These are phyloP conservation scores for Pleodorina starrii DNA, from an alignment of 139 green algal species.

Conservation along the genomic window DNA sequence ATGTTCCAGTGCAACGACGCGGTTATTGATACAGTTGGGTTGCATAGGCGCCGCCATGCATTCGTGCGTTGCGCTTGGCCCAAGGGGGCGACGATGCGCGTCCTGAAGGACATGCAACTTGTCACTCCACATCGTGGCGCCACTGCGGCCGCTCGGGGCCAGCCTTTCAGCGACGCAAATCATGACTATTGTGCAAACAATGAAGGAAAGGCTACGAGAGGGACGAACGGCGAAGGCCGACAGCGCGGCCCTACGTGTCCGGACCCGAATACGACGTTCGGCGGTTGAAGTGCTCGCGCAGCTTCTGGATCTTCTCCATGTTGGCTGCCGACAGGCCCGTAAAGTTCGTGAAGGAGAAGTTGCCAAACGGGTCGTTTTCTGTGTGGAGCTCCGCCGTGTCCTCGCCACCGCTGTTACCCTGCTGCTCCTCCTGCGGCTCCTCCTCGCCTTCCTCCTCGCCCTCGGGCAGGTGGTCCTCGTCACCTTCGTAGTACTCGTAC, in stretches of 20 bases:
- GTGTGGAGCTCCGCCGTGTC: background rate
- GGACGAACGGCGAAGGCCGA: no score
- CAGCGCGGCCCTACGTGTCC: background rate
- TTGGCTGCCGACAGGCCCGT: slow-evolving; percentile 52
- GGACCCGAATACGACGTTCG: slow-evolving; percentile 34
- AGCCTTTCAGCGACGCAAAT: background rate
- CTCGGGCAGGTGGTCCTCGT: background rate
- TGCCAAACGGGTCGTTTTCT: slow-evolving; percentile 55
- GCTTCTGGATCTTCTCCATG: slow-evolving; percentile 61
- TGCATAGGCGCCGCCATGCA: background rate
- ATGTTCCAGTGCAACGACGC: slow-evolving; percentile 27
- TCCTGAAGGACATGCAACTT: no score
- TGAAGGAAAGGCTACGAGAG: background rate
- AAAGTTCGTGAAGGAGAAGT: slow-evolving; percentile 67
- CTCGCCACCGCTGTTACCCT: slow-evolving; percentile 22
- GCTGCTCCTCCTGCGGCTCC: background rate
- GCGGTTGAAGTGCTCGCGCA: slow-evolving; percentile 52
- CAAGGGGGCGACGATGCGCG: no score
- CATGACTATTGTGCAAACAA: background rate
- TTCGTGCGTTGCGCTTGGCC: no score
- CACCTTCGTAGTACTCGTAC: background rate
- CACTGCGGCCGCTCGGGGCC: background rate
- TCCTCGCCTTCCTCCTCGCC: slow-evolving; percentile 16
- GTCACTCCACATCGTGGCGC: no score
- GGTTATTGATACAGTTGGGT: background rate